Percentiles rank a stretch among this genome's conserved stretches.
Conservation (phyloP, 345 rosid genomes). For the Syzygium jambos region DNA sequence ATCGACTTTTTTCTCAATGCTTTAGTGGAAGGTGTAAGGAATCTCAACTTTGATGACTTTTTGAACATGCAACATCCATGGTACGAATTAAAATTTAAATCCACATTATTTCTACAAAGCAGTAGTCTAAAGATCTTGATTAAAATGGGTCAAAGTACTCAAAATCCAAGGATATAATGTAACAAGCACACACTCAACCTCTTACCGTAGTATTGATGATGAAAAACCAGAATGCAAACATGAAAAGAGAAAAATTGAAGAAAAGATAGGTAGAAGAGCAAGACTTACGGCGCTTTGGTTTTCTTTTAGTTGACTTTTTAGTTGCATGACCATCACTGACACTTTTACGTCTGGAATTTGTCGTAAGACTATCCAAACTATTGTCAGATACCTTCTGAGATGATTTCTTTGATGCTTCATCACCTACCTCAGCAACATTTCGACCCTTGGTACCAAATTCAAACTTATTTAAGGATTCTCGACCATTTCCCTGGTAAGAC, state of each 20-base stretch:
- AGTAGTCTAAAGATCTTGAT: not conserved
- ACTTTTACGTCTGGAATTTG: slow-evolving; percentile 9
- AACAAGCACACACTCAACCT: not conserved
- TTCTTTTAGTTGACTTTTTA: slow-evolving; percentile 47
- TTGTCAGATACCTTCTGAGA: slow-evolving; percentile 21
- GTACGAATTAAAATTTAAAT: not conserved
- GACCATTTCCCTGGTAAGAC: slow-evolving; percentile 5
- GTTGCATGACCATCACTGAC: slow-evolving; percentile 24
- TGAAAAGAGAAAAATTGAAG: not conserved
- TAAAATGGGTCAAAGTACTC: not conserved
- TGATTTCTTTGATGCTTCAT: slow-evolving; percentile 16
- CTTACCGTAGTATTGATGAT: not conserved
- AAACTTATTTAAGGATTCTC: slow-evolving; percentile 18
- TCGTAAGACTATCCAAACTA: slow-evolving; percentile 7
- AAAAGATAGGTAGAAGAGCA: not conserved
- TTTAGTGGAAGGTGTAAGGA: not conserved
- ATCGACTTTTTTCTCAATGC: not conserved
- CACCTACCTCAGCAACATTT: slow-evolving; percentile 23
- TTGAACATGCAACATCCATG: not conserved
- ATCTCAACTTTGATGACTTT: not conserved
- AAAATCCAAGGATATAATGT: not conserved
- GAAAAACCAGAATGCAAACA: not conserved
- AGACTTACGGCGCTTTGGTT: slow-evolving; percentile 44
- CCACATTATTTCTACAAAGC: not conserved
- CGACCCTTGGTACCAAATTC: slow-evolving; percentile 21